A percentile compares a stretch with the other conserved stretches of the same genome.
Conservation (phyloP, 2,329 filamentous ascomycete genomes). For the Myriosclerotinia scirpicola region DNA sequence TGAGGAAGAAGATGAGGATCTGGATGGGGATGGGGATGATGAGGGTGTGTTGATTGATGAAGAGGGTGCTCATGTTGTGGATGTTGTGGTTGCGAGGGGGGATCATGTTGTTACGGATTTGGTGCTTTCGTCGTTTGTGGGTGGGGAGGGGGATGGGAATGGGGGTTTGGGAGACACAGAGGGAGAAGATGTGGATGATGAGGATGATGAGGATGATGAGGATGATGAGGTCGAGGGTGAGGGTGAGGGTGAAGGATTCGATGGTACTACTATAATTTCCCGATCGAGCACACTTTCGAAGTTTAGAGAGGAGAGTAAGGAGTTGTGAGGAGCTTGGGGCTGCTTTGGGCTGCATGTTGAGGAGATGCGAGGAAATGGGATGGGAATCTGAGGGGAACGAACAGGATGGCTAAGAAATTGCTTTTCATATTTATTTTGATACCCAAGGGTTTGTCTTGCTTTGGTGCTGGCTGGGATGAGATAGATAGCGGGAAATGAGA, state of each 20-base stretch:
- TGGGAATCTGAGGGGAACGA: not conserved
- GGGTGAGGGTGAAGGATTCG: not conserved
- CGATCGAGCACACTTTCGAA: not conserved
- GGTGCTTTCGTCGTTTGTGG: not conserved
- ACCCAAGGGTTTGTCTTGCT: constrained; percentile 4
- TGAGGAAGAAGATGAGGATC: not conserved
- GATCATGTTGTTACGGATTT: constrained; percentile 1
- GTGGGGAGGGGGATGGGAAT: not conserved
- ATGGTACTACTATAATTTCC: not conserved
- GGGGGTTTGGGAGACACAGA: not conserved
- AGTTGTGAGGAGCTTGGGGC: not conserved
- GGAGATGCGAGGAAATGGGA: not conserved
- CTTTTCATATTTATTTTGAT: constrained; percentile 4
- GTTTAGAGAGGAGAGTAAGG: not conserved
- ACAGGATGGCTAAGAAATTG: not conserved
- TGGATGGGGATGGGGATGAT: not conserved
- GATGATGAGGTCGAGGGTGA: not conserved
- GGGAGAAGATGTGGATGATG: not conserved
- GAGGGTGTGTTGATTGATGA: not conserved
- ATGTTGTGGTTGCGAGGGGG: not conserved
- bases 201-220: not conserved
- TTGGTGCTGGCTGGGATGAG: not conserved
- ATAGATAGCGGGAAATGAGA: not conserved
- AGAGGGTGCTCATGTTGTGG: not conserved
- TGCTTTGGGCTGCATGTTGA: too few relatives aligned